Evolutionary conservation across 2,329 filamentous ascomycete genomes (phyloP).

Genomic region (Monilinia fructicola): DNA sequence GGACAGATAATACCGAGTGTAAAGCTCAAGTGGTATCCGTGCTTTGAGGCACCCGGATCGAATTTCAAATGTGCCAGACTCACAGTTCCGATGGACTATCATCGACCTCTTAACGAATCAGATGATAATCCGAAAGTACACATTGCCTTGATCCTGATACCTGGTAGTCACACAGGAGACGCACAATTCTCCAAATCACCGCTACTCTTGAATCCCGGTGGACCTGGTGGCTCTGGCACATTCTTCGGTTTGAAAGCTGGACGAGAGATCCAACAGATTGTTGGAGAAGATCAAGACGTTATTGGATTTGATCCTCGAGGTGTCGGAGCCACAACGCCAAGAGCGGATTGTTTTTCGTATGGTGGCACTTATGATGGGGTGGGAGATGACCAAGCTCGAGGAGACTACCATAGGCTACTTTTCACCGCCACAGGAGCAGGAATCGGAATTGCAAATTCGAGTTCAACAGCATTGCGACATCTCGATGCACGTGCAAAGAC

Average conservation of each 20-base stretch:
- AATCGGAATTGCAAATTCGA: constrained; percentile 48
- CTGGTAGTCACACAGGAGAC: constrained; percentile 28
- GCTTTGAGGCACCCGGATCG: constrained; percentile 35
- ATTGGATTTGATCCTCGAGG: constrained; percentile 52
- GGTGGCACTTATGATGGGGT: constrained; percentile 33
- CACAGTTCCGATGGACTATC: constrained; percentile 50
- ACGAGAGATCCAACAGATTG: constrained; percentile 40
- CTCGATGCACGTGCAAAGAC: constrained; percentile 47
- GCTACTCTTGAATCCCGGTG: constrained; percentile 49
- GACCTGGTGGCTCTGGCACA: constrained; percentile 48
- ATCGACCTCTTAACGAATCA: constrained; percentile 43
- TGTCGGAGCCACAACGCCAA: constrained; percentile 51
- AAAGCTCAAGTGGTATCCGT: constrained; percentile 48
- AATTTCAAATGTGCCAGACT: constrained; percentile 46
- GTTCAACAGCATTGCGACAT: constrained; percentile 48
- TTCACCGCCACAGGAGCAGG: constrained; percentile 28
- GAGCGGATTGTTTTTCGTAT: constrained; percentile 53
- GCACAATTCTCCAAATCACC: constrained; percentile 43
- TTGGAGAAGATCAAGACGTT: constrained; percentile 46
- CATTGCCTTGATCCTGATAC: constrained; percentile 34
- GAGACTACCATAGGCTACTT: constrained; percentile 38
- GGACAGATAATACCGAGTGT: constrained; percentile 47
- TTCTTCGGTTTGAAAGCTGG: constrained; percentile 38
- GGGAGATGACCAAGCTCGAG: constrained; percentile 43
- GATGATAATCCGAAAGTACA: constrained; percentile 36